Base-by-base conservation (phyloP, 1,284 basidiomycete species). In the Ceratobasidium sp. region DNA sequence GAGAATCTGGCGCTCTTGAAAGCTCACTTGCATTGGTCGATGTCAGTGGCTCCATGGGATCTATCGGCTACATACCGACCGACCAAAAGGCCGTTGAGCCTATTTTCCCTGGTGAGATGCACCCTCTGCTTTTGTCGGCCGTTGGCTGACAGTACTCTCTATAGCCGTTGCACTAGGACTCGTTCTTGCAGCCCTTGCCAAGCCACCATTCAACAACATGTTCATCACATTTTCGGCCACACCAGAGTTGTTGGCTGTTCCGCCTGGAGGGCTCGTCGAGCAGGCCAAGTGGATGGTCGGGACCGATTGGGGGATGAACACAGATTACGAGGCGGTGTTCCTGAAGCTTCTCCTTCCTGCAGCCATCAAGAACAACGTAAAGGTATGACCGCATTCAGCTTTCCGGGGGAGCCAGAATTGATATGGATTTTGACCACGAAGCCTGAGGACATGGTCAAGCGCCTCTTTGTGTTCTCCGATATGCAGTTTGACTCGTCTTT, bases 41-140 rank as follows among this genome's bases (percentile, higher is more conserved):
- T 73, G 88, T 91, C 13, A 89, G 87, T 0, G 89, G 87, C 0
- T 89, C 87, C 0, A 91, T 91, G 89, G 86, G 86, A 0, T 47
- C 42, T 3, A 52, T 75, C 8, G 7, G 45, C 29, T 45, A 42
- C 3, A 15, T 38, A 12, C 53, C 45, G n/a, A 13, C 2, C 20
- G 20, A 35, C 60, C 71, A 15, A 53, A 60, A 42, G 3, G 0
- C 2, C 15, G 73, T 77, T 6, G 0, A 71, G 0, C 89, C 89
- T 0, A 88, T 91, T 62, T 77, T 82, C 49, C 85, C 86, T 12
- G 67, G 67, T 68, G 34, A 7, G 65, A 29, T 31, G 50, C 31
- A 34, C 17, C 53, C 20, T 31, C n/a, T 42, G 5, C 8, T 49
- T n/a, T 13, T 29, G 29, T 25, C 35, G 3, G 32, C 6, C 45